Evolutionary conservation across 257 asterid species (phyloP).

Genomic region (Nicotiana obtusifolia): DNA sequence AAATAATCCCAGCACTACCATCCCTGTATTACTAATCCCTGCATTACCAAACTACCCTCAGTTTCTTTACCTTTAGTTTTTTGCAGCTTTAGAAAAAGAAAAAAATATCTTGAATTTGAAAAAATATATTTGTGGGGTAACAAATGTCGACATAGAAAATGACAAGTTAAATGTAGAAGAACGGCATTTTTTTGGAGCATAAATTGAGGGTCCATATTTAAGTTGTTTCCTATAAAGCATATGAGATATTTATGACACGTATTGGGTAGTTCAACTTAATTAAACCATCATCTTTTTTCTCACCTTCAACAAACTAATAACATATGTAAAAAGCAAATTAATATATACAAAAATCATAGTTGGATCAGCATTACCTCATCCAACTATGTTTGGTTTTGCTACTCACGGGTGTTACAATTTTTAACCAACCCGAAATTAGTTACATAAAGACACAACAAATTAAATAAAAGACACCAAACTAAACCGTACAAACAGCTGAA

Average conservation of each 20-base stretch:
- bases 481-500: conserved; percentile 11
- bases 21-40: no score
- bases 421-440: conserved; percentile 7
- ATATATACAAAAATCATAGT: background rate
- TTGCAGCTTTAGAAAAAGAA: conserved; percentile 3
- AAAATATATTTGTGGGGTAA: background rate
- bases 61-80: background rate
- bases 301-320: background rate
- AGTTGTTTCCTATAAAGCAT: no score
- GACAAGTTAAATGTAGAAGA: background rate
- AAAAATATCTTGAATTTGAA: background rate
- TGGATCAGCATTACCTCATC: conserved; percentile 3
- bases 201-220: background rate
- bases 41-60: no score
- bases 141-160: background rate
- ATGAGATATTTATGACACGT: background rate
- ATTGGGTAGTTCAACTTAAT: background rate
- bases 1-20: no score
- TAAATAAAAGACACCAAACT: background rate
- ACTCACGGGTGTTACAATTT: background rate
- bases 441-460: conserved; percentile 4
- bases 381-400: background rate
- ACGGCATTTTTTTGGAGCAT: background rate
- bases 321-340: background rate
- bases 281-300: background rate